phyloP scores from a whole-genome alignment of 345 rosid species.

The Angophora floribunda region DNA sequence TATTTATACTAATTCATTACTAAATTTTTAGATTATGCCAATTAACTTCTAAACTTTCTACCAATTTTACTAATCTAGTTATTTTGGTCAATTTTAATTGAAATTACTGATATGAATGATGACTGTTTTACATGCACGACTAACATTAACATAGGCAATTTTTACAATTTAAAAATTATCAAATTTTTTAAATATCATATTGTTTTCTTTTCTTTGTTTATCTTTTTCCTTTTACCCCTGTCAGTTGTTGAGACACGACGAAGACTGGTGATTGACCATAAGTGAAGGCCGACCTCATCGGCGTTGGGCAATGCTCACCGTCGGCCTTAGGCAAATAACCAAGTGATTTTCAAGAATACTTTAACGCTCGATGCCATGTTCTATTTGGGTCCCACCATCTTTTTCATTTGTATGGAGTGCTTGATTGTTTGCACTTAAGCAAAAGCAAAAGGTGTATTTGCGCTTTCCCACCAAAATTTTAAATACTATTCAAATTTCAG shows the following conservation, averaged over 20 bases:
- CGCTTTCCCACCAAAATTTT: not conserved
- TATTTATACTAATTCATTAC: not conserved
- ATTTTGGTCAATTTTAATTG: not conserved
- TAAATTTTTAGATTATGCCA: not conserved
- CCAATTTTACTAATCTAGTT: not conserved
- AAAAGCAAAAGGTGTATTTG: not conserved
- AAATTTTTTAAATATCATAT: not conserved
- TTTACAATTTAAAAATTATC: not conserved
- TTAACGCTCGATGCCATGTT: not conserved
- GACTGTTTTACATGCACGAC: accelerated
- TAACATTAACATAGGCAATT: not conserved
- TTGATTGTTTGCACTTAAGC: not conserved
- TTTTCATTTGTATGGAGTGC: not conserved
- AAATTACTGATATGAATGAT: not conserved
- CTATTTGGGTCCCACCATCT: not conserved
- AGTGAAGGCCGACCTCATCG: not conserved
- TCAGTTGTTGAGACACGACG: no score
- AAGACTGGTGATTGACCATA: not conserved
- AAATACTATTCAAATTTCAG: not conserved
- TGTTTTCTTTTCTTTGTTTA: not conserved
- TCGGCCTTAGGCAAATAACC: not conserved
- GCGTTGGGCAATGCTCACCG: not conserved
- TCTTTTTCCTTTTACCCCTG: not conserved
- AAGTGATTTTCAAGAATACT: not conserved
- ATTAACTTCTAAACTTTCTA: not conserved